A percentile compares a stretch with the other conserved stretches of the same genome.
phyloP scores from a whole-genome alignment of 2,329 filamentous ascomycete species.

The Colletotrichum somersetense region DNA sequence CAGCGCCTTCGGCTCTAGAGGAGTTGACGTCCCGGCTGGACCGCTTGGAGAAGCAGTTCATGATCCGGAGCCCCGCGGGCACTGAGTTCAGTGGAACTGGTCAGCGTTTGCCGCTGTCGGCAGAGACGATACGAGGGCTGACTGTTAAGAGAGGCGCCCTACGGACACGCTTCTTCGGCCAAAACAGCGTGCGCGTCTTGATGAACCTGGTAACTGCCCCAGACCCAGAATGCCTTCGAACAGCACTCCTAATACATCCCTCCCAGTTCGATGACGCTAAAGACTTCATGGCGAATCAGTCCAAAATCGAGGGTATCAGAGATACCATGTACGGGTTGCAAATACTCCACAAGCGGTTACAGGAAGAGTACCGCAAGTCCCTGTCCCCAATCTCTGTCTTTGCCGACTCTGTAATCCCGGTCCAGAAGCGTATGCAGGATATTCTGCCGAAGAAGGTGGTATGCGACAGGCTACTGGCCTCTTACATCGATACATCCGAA shows the following conservation, averaged over 20 bases:
- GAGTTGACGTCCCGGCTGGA: slow-evolving; percentile 65
- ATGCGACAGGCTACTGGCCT: slow-evolving; percentile 64
- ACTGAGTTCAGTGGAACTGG: slow-evolving; percentile 52
- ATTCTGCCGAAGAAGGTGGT: slow-evolving; percentile 64
- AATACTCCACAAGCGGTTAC: slow-evolving; percentile 61
- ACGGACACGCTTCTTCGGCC: slow-evolving; percentile 65
- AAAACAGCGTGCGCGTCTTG: slow-evolving; percentile 65
- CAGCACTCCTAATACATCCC: slow-evolving; percentile 34
- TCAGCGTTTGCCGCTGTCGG: slow-evolving; percentile 51
- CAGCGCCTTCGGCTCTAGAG: slow-evolving; percentile 56
- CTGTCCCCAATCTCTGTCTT: slow-evolving; percentile 67
- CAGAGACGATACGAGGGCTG: slow-evolving; percentile 63
- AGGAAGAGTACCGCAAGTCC: slow-evolving; percentile 61
- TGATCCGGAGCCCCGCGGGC: slow-evolving; percentile 56
- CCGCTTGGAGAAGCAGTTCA: slow-evolving; percentile 64
- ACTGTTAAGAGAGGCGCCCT: slow-evolving; percentile 62
- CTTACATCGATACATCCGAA: slow-evolving; percentile 65
- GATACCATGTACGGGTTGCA: slow-evolving; percentile 61
- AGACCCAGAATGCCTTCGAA: slow-evolving; percentile 14
- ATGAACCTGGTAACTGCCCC: slow-evolving; percentile 62
- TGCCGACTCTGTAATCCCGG: slow-evolving; percentile 70
- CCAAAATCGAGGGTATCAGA: slow-evolving; percentile 55
- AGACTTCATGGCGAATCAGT: slow-evolving; percentile 60
- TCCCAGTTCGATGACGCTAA: slow-evolving; percentile 66
- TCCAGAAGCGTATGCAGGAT: slow-evolving; percentile 69